Evolutionary conservation across 2,329 filamentous ascomycete species (phyloP).

Genomic region (Camillea tinctor): DNA sequence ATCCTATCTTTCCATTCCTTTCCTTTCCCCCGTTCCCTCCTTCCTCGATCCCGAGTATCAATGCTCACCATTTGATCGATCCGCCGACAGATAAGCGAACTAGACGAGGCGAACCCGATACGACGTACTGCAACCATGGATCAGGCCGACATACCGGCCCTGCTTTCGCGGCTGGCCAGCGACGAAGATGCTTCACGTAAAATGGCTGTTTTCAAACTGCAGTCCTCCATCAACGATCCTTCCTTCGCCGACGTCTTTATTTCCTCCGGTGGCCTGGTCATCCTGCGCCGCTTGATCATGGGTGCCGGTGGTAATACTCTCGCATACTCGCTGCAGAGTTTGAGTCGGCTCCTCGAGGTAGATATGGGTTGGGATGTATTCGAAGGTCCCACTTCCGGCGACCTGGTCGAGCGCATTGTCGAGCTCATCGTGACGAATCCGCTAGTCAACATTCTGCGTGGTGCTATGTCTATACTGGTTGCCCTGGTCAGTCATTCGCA

Average conservation of each 20-base stretch:
- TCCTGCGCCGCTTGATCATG: conserved; percentile 81
- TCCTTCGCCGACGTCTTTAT: conserved; percentile 97
- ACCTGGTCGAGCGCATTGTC: conserved; percentile 75
- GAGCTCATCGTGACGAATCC: conserved; percentile 93
- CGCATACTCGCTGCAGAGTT: conserved; percentile 88
- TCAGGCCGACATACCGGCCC: conserved; percentile 64
- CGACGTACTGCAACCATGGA: conserved; percentile 49
- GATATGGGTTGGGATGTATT: conserved; percentile 98
- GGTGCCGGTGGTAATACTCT: conserved; percentile 87
- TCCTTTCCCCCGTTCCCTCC: not conserved
- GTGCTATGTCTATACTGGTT: conserved; percentile 94
- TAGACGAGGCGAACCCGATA: too few relatives aligned
- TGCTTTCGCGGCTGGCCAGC: conserved; percentile 62
- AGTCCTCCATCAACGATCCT: conserved; percentile 91
- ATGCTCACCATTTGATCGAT: not conserved
- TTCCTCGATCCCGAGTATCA: too few relatives aligned
- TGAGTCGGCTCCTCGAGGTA: conserved; percentile 84
- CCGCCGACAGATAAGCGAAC: not conserved
- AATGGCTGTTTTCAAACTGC: conserved; percentile 98
- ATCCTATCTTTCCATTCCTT: not conserved
- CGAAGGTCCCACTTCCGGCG: conserved; percentile 59
- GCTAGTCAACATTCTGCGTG: conserved; percentile 93
- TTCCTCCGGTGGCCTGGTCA: conserved; percentile 77
- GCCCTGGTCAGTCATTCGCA: conserved; percentile 87
- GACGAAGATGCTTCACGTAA: conserved; percentile 90